These are phyloP conservation scores for Fusarium mundagurra DNA, from an alignment of 2,329 filamentous ascomycete species.

Conservation along the genomic window DNA sequence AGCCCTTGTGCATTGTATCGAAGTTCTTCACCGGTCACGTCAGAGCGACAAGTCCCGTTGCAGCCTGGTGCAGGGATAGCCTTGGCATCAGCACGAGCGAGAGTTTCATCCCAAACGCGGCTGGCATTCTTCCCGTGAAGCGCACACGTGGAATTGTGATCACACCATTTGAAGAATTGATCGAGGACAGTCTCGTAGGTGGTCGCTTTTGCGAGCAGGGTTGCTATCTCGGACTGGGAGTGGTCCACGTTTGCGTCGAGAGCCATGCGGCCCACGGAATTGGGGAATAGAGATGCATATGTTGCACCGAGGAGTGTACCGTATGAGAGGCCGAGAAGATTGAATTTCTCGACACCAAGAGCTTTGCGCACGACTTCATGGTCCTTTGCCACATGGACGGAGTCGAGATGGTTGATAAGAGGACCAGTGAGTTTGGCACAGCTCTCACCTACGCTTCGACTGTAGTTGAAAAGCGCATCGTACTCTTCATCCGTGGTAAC, in stretches of 20 bases:
- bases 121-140: conserved; percentile 34
- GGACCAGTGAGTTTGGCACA: conserved; percentile 37
- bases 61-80: conserved; percentile 25
- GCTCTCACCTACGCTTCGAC: conserved; percentile 31
- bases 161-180: conserved; percentile 40
- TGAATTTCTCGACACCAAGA: conserved; percentile 37
- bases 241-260: conserved; percentile 44
- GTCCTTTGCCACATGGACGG: conserved; percentile 38
- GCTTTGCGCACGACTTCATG: conserved; percentile 37
- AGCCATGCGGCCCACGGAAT: conserved; percentile 40
- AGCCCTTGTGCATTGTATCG: conserved; percentile 22
- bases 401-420: conserved; percentile 38
- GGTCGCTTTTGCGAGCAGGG: conserved; percentile 18
- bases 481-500: conserved; percentile 14
- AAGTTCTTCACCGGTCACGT: conserved; percentile 39
- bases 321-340: conserved; percentile 51
- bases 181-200: conserved; percentile 33
- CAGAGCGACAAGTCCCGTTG: conserved; percentile 25
- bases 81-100: conserved; percentile 18
- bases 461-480: conserved; percentile 19
- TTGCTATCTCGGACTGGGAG: conserved; percentile 25
- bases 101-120: conserved; percentile 22
- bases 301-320: conserved; percentile 48
- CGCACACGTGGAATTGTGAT: conserved; percentile 22
- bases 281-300: conserved; percentile 46